Conservation (phyloP, 306 rosid genomes). For the Gastrolobium villosum region DNA sequence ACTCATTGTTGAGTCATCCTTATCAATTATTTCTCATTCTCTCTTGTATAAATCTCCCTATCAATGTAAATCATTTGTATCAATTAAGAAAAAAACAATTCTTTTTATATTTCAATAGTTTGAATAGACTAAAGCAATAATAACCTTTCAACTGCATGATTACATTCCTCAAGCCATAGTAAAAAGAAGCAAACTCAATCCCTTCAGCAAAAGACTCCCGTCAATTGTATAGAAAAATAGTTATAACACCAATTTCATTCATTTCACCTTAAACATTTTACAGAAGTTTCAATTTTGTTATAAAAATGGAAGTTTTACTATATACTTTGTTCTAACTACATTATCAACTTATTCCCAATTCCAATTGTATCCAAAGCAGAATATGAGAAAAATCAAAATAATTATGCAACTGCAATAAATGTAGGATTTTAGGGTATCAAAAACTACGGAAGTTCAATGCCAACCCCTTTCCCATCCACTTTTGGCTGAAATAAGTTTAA, state of each 20-base stretch:
- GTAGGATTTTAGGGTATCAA: neutral
- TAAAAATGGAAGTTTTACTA: conserved; percentile 3
- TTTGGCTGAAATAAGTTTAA: conserved; percentile 8
- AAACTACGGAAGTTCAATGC: neutral
- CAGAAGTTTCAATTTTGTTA: neutral
- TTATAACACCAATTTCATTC: conserved; percentile 6
- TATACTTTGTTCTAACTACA: conserved; percentile 12
- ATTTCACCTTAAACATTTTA: conserved; percentile 8
- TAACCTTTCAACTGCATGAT: conserved; percentile 33
- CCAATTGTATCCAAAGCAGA: conserved; percentile 37
- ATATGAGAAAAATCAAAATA: conserved; percentile 32
- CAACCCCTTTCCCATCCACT: neutral
- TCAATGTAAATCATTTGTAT: too few relatives aligned
- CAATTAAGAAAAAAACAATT: too few relatives aligned
- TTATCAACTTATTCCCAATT: neutral
- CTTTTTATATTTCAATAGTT: too few relatives aligned
- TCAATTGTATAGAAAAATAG: conserved; percentile 14
- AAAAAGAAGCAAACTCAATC: conserved; percentile 22
- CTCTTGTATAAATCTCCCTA: too few relatives aligned
- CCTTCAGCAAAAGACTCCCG: neutral
- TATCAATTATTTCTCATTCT: too few relatives aligned
- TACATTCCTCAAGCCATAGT: neutral
- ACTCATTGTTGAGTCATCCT: too few relatives aligned
- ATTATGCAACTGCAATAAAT: conserved; percentile 19
- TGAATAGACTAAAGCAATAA: neutral